Evolutionary conservation across 345 rosid species (phyloP), one percentile per base, ranked within the genome.

Genomic region (Trapa incisa): DNA sequence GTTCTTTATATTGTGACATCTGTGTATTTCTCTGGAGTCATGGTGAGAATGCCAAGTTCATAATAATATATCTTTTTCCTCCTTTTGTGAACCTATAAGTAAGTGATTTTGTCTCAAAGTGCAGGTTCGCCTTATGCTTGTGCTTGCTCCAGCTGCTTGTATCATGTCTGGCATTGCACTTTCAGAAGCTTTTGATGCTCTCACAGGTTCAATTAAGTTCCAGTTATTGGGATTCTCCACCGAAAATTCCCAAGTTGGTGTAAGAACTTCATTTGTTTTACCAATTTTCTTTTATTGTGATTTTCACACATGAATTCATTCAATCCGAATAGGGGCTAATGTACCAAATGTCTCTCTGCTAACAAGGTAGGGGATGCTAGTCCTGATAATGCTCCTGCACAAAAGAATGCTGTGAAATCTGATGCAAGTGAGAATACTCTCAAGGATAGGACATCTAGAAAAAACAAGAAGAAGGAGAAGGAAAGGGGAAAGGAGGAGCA

Each of bases 71-170:
- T 45, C n/a, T 53, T 71, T 42, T 61, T 54, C 43, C 15, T 7
- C 37, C 50, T 12, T 7, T 47, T 47, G 16, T 43, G 45, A 14
- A 48, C 61, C 45, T 62, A 29, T 62, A 14, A 38, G 65, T 52
- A 15, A 35, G 45, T 41, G 43, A 37, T 60, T 67, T 10, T 56
- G 48, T 43, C 62, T 52, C 60, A 69, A 70, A 66, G 66, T 77
- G 65, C 81, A 91, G 99, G 99, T 94, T 65, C 97, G 99, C 65
- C 86, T 94, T 73, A 94, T 94, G 99, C 97, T 94, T 71, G 99
- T 94, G 43, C 77, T 94, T 84, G 99, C 99, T 79, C 99, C 99
- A 69, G 99, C 99, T 53, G 99, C 99, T 66, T 91, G 99, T 82
- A 94, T 94, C 72, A 78, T 84, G 88, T 94, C 99, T 82, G 99